These are phyloP conservation scores for Naegleria fowleri DNA, from an alignment of 208 protist genomes.

Conservation along the genomic window DNA sequence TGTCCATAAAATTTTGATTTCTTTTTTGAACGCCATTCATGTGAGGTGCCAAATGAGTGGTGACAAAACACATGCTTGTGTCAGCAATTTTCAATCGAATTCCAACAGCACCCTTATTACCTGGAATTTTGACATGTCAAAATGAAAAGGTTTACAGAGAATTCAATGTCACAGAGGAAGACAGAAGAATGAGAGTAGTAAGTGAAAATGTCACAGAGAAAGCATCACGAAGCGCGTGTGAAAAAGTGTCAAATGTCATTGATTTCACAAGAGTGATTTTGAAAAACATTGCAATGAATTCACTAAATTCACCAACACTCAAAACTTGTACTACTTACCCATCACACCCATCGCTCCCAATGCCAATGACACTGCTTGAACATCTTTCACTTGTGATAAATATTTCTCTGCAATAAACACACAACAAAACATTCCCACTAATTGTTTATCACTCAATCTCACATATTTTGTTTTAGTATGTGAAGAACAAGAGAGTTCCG, in stretches of 20 bases:
- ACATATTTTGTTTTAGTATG: not conserved
- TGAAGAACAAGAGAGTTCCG: not conserved
- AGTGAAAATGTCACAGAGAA: too few relatives aligned
- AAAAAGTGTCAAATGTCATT: too few relatives aligned
- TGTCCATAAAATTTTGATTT: conserved; percentile 31
- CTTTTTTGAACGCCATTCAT: conserved; percentile 1
- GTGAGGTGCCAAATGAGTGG: conserved; percentile 34
- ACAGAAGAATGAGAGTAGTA: too few relatives aligned
- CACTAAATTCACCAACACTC: too few relatives aligned
- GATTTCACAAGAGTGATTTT: too few relatives aligned
- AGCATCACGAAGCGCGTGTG: too few relatives aligned
- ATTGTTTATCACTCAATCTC: not conserved
- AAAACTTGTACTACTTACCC: too few relatives aligned
- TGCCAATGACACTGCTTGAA: not conserved
- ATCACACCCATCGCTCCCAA: conserved; percentile 16
- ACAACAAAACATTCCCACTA: conserved; percentile 26
- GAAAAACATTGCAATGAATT: too few relatives aligned
- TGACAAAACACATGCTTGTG: conserved; percentile 21
- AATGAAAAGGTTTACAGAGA: conserved; percentile 3
- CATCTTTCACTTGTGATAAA: not conserved
- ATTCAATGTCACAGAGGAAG: not conserved
- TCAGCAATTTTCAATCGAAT: conserved; percentile 19
- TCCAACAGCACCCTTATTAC: conserved; percentile 34
- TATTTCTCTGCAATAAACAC: conserved; percentile 22
- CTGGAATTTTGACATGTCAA: too few relatives aligned